Percentiles rank a stretch among this genome's conserved stretches.
These are phyloP conservation scores for Lactifluus rugatus DNA, from an alignment of 768 basidiomycete genomes.

Conservation along the genomic window DNA sequence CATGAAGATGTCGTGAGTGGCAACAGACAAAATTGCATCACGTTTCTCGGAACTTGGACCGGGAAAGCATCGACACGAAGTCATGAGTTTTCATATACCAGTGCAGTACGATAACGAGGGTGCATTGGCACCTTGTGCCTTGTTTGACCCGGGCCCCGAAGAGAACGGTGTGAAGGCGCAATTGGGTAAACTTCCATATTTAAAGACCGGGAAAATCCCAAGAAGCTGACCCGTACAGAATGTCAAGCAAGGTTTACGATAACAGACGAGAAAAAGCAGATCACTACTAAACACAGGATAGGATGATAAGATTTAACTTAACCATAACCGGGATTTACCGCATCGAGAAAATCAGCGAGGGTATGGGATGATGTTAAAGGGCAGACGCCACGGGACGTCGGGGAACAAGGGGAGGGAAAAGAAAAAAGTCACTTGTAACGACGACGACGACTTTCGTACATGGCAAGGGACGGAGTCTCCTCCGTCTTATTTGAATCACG, in stretches of 20 bases:
- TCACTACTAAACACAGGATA: background rate
- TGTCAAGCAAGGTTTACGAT: slow-evolving; percentile 4
- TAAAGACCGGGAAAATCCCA: background rate
- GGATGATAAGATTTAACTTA: slow-evolving; percentile 1
- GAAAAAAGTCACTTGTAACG: slow-evolving; percentile 3
- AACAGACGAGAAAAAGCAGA: background rate
- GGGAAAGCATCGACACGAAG: background rate
- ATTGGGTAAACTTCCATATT: background rate
- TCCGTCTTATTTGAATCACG: background rate
- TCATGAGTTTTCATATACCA: background rate
- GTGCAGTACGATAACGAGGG: background rate
- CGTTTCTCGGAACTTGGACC: background rate
- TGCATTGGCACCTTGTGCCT: background rate
- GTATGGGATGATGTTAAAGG: background rate
- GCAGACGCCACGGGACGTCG: background rate
- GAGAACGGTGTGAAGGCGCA: background rate
- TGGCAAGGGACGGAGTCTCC: background rate
- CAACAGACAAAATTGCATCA: background rate
- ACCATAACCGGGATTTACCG: slow-evolving; percentile 4
- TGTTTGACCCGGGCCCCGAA: background rate
- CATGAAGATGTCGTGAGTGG: background rate
- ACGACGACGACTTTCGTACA: background rate
- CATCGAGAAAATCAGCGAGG: background rate
- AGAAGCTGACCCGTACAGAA: background rate
- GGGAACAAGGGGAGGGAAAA: background rate